phyloP scores from a whole-genome alignment of 2,329 filamentous ascomycete genomes.

The Ceratocystis variospora region DNA sequence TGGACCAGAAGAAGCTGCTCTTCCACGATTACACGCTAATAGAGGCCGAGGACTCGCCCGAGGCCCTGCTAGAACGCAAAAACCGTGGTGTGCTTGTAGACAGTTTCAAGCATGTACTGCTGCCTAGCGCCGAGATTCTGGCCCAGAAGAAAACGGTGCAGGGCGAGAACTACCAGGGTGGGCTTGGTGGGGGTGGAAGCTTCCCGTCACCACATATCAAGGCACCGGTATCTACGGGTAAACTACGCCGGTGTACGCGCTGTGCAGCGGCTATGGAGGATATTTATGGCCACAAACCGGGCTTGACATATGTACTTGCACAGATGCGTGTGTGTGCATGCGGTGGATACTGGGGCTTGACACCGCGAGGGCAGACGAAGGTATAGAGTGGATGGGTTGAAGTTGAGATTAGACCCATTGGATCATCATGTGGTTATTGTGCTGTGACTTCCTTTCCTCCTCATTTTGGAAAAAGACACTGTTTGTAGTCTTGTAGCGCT shows the following conservation, averaged over 20 bases:
- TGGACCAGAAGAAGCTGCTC: constrained; percentile 55
- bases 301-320: constrained; percentile 39
- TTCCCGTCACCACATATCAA: constrained; percentile 12
- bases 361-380: constrained; percentile 15
- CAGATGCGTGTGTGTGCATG: constrained; percentile 44
- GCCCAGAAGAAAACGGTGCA: constrained; percentile 21
- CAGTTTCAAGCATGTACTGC: constrained; percentile 45
- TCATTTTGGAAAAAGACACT: neutral
- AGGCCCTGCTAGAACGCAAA: constrained; percentile 31
- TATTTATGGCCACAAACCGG: constrained; percentile 33
- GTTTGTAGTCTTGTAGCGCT: neutral
- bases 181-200: neutral
- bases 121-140: constrained; percentile 25
- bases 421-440: neutral
- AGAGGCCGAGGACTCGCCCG: constrained; percentile 44
- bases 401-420: neutral
- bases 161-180: constrained; percentile 17
- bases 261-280: constrained; percentile 56
- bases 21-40: constrained; percentile 59
- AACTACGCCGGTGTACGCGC: constrained; percentile 29
- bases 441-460: neutral
- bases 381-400: constrained; percentile 1
- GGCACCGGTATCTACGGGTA: constrained; percentile 34
- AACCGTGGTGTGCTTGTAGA: constrained; percentile 34
- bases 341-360: constrained; percentile 38